These are phyloP conservation scores for Ramicandelaber brevisporus DNA, from an alignment of 192 early-diverging fungal genomes.

Conservation along the genomic window DNA sequence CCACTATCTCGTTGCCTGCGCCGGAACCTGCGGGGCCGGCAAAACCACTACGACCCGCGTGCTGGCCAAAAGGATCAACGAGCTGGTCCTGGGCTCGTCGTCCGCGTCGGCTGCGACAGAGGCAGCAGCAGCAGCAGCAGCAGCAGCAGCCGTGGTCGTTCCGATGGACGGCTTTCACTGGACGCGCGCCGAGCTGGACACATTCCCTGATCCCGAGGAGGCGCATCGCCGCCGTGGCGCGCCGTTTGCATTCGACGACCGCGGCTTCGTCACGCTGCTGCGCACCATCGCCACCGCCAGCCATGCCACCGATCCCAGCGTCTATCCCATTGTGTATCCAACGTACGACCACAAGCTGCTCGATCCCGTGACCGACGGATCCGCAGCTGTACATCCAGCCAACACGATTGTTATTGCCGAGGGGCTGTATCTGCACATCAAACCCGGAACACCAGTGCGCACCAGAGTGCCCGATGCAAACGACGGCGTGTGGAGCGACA, in stretches of 20 bases:
- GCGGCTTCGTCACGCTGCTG: slow-evolving; percentile 7
- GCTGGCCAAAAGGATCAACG: no score
- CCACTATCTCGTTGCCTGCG: no score
- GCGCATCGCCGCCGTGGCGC: slow-evolving; percentile 20
- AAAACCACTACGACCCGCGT: no score
- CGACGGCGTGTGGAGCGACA: slow-evolving; percentile 12
- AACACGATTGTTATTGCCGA: slow-evolving; percentile 21
- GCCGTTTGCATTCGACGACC: slow-evolving; percentile 23
- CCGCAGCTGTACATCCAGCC: slow-evolving; percentile 6
- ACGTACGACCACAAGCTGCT: slow-evolving; percentile 21
- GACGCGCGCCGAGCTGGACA: slow-evolving; percentile 5
- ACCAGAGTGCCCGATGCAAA: slow-evolving; percentile 4
- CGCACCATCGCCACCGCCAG: slow-evolving; percentile 1
- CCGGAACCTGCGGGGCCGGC: no score
- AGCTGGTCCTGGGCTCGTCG: no score
- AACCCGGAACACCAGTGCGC: slow-evolving; percentile 14
- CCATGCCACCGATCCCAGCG: neutral
- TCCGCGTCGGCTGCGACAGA: no score
- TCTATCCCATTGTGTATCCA: slow-evolving; percentile 12
- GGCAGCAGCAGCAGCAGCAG: no score
- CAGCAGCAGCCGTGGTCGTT: slow-evolving; percentile 15
- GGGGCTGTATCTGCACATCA: slow-evolving; percentile 20
- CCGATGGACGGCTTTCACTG: slow-evolving; percentile 35
- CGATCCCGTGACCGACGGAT: slow-evolving; percentile 18
- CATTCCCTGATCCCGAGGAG: slow-evolving; percentile 8